Base-by-base conservation (phyloP, 306 rosid species). In the Comarum palustre region DNA sequence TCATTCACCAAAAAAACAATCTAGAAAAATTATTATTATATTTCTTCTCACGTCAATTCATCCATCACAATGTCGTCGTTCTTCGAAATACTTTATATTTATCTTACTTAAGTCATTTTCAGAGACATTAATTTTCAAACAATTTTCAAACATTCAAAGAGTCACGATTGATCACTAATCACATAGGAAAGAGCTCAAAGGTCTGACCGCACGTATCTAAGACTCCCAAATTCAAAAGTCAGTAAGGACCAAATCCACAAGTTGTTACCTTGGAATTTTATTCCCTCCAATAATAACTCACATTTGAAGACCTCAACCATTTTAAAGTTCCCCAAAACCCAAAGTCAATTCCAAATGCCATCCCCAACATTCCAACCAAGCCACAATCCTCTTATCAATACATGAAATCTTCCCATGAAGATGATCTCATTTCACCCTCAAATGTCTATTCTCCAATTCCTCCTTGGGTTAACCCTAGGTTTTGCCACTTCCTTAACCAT, bases 281-380 rank as follows among this genome's bases (percentile, higher is more conserved):
- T 71, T 71, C 76, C 76, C 72, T 63, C 68, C 68, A 70, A 62
- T 8, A 51, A 9, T 2, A 51, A 27, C 42, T 9, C 43, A 8
- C 20, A 6, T n/a, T 14, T 62, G 13, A 27, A 50, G 17, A 39
- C 43, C 19, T 39, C 3, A 12, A 10, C 15, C 48, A 17, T 64
- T 59, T 68, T 13, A 9, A 39, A 68, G 48, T 3, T 24, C 9
- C 72, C 42, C 51, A 38, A 32, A 58, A 39, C 4, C 14, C 13
- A 8, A 60, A 58, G 64, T 16, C 67, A 32, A 77, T 0, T 32
- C 45, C 63, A 17, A 36, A n/a, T 20, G 27, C 9, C 45, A 68
- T 6, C 11, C 47, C 39, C 39, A 36, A 6, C 39, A 36, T 36
- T 36, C 39, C 52, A 73, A 17, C 22, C 25, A 55, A 16, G 17